Evolutionary conservation across 768 basidiomycete species (phyloP).

Genomic region (Boletus subcaerulescens): DNA sequence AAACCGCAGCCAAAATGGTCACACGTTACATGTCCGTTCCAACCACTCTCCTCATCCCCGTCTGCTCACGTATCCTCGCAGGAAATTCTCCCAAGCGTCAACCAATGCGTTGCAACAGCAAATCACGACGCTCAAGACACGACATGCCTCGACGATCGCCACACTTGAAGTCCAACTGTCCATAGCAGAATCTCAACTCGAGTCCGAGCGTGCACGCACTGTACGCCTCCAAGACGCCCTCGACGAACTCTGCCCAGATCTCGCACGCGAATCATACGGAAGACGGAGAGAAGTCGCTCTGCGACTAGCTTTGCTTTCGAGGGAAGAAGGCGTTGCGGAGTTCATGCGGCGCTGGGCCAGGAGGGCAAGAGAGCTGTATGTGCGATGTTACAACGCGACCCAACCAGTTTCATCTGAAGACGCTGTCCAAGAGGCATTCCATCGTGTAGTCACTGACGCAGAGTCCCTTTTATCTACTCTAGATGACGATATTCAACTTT

Average conservation of each 20-base stretch:
- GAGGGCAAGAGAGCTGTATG: slow-evolving; percentile 44
- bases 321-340: slow-evolving; percentile 63
- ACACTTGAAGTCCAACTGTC: slow-evolving; percentile 54
- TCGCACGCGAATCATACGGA: slow-evolving; percentile 69
- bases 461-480: slow-evolving; percentile 34
- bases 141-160: slow-evolving; percentile 59
- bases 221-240: slow-evolving; percentile 56
- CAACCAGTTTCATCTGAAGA: slow-evolving; percentile 9
- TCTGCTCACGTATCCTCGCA: slow-evolving; percentile 26
- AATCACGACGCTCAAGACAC: slow-evolving; percentile 52
- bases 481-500: slow-evolving; percentile 31
- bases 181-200: slow-evolving; percentile 41
- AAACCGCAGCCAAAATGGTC: slow-evolving; percentile 79
- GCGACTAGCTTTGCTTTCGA: slow-evolving; percentile 55
- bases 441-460: slow-evolving; percentile 34
- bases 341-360: slow-evolving; percentile 55
- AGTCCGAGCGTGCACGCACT: slow-evolving; percentile 40
- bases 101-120: slow-evolving; percentile 64
- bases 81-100: slow-evolving; percentile 82
- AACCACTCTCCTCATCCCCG: not conserved
- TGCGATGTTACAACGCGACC: slow-evolving; percentile 19
- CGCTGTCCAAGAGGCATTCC: slow-evolving; percentile 27
- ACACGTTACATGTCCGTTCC: slow-evolving; percentile 76
- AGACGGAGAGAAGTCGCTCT: slow-evolving; percentile 68
- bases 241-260: slow-evolving; percentile 68